Evolutionary conservation across 352 stramenopile species (phyloP).

Genomic region (Phytophthora capsici): DNA sequence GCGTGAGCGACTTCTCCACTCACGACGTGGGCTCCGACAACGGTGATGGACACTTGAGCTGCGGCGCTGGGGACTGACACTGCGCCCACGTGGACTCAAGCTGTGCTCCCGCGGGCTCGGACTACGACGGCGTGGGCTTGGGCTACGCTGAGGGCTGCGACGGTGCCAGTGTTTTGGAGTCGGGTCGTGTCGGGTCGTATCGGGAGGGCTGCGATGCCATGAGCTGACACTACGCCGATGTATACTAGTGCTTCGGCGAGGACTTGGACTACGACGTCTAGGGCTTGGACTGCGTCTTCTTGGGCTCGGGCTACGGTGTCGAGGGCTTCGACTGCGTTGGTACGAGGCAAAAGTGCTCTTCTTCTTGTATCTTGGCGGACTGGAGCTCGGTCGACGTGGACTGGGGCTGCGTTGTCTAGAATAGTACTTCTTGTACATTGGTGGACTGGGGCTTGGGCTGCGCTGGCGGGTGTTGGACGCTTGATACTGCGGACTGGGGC

Average conservation of each 20-base stretch:
- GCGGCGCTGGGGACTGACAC: slow-evolving; percentile 17
- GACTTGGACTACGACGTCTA: slow-evolving; percentile 12
- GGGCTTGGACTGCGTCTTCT: slow-evolving; percentile 9
- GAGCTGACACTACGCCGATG: slow-evolving; percentile 7
- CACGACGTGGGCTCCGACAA: slow-evolving; percentile 17
- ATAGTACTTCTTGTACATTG: slow-evolving; percentile 3
- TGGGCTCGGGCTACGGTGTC: slow-evolving; percentile 7
- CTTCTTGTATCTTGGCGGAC: slow-evolving; percentile 9
- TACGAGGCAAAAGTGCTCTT: not conserved
- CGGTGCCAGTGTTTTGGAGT: not conserved
- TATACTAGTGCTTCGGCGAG: not conserved
- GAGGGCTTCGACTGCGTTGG: slow-evolving; percentile 14
- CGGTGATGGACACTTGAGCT: slow-evolving; percentile 16
- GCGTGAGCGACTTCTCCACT: slow-evolving; percentile 26
- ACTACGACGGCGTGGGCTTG: slow-evolving; percentile 3
- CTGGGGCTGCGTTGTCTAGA: slow-evolving; percentile 13
- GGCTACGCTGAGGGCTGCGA: slow-evolving; percentile 10
- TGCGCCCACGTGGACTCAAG: slow-evolving; percentile 14
- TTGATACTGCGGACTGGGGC: slow-evolving; percentile 7
- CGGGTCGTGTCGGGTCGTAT: no score
- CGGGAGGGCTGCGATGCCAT: not conserved
- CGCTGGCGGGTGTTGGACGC: not conserved
- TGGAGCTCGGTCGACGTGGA: slow-evolving; percentile 10
- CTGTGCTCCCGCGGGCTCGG: slow-evolving; percentile 6
- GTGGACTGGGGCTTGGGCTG: slow-evolving; percentile 19